Percentiles rank a stretch among this genome's conserved stretches.
Evolutionary conservation across 2,329 filamentous ascomycete genomes (phyloP).

Genomic region (Exophiala mesophila): DNA sequence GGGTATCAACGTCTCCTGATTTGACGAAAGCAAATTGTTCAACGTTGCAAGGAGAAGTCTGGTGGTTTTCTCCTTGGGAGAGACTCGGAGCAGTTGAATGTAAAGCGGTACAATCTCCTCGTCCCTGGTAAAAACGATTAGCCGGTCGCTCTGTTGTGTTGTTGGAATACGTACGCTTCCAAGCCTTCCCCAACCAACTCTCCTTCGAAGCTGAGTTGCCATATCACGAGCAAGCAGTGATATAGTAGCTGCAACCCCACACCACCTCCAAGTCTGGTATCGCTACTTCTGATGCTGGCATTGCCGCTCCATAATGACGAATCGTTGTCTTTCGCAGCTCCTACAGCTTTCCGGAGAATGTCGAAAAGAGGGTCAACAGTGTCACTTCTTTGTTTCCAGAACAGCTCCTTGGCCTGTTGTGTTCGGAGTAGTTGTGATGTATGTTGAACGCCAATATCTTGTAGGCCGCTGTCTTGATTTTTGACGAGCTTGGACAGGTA

Average conservation of each 20-base stretch:
- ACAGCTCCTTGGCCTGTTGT: conserved; percentile 67
- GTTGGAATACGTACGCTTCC: conserved; percentile 63
- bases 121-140: conserved; percentile 54
- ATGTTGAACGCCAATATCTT: conserved; percentile 91
- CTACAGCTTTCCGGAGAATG: conserved; percentile 71
- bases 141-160: conserved; percentile 13
- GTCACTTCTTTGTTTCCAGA: conserved; percentile 87
- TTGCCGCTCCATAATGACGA: conserved; percentile 50
- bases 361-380: conserved; percentile 76
- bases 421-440: conserved; percentile 81
- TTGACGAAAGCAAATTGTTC: conserved; percentile 75
- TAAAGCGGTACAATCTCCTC: conserved; percentile 90
- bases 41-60: conserved; percentile 84
- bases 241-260: conserved; percentile 91
- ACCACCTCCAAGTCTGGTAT: conserved; percentile 62
- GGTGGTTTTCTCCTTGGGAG: conserved; percentile 97
- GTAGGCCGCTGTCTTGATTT: conserved; percentile 79
- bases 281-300: conserved; percentile 58
- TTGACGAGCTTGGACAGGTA: conserved; percentile 82
- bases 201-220: conserved; percentile 92
- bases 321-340: conserved; percentile 65
- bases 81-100: conserved; percentile 84
- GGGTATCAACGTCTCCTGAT: conserved; percentile 65
- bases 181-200: conserved; percentile 68
- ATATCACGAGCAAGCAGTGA: conserved; percentile 85